phyloP scores from a whole-genome alignment of 139 green algal species.

The Desmodesmus armatus region DNA sequence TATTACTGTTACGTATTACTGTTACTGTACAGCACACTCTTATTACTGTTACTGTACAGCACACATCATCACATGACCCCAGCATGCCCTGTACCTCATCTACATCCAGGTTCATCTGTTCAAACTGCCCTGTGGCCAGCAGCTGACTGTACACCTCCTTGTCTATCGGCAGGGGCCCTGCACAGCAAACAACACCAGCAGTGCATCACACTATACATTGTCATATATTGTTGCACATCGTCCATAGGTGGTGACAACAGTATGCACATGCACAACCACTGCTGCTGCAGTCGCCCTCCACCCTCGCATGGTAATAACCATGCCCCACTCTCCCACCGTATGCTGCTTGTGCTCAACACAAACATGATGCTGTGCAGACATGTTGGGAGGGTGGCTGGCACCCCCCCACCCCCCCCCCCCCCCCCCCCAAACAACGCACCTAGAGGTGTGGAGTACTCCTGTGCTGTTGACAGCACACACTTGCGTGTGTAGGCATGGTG shows the following conservation, averaged over 20 bases:
- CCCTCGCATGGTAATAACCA: neutral
- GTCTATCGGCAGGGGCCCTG: constrained; percentile 84
- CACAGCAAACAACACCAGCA: constrained; percentile 12
- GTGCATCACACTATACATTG: no score
- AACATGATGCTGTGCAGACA: neutral
- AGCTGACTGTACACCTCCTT: constrained; percentile 82
- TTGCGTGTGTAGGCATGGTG: constrained; percentile 88
- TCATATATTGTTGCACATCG: no score
- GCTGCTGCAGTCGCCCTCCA: neutral
- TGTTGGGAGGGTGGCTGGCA: no score
- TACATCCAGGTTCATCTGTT: constrained; percentile 73
- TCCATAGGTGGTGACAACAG: no score
- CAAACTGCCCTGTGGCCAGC: constrained; percentile 80
- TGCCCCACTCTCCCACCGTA: neutral
- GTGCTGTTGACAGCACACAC: constrained; percentile 78
- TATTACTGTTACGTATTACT: neutral
- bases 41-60: neutral
- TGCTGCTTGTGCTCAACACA: neutral
- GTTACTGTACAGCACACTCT: neutral
- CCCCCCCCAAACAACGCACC: no score
- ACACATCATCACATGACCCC: neutral
- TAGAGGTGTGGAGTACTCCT: constrained; percentile 86
- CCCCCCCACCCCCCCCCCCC: no score
- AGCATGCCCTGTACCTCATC: constrained; percentile 84
- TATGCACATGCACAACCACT: neutral